These are phyloP conservation scores for Wickerhamomyces strasburgensis DNA, from an alignment of 805 yeast species.

Conservation along the genomic window DNA sequence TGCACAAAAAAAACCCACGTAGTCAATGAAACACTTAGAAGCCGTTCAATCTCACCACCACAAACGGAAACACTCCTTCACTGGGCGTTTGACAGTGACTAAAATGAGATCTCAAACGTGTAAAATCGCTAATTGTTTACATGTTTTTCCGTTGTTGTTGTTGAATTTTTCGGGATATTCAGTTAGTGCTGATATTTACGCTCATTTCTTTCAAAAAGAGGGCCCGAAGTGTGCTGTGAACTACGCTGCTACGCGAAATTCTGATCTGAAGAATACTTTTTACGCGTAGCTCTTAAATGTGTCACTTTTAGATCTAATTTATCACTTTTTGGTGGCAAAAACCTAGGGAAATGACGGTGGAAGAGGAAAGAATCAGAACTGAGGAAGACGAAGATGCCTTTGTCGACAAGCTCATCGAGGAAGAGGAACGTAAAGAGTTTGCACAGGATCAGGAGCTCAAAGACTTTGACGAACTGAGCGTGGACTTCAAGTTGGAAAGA, in stretches of 20 bases:
- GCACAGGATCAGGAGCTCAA: constrained; percentile 10
- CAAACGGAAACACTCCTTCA: no score
- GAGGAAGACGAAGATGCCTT: constrained; percentile 19
- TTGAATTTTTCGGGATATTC: constrained; percentile 1
- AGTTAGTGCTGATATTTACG: constrained; percentile 15
- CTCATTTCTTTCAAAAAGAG: constrained; percentile 2
- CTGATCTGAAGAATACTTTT: no score
- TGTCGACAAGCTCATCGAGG: constrained; percentile 12
- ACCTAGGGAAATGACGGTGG: constrained; percentile 12
- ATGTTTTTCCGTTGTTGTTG: background rate
- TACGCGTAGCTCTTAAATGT: no score
- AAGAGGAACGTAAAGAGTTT: constrained; percentile 6
- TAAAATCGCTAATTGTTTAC: background rate
- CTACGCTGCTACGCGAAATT: background rate
- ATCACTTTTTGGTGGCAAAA: no score
- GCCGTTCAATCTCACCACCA: no score
- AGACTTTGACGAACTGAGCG: constrained; percentile 37
- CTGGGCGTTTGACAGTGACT: no score
- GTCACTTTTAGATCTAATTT: no score
- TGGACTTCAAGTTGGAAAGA: constrained; percentile 57
- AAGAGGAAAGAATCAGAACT: background rate
- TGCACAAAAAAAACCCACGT: no score
- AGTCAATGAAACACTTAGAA: no score
- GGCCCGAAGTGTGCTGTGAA: background rate
- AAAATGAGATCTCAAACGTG: no score